Evolutionary conservation across 306 rosid species (phyloP).

Genomic region (Prinsepia uniflora): DNA sequence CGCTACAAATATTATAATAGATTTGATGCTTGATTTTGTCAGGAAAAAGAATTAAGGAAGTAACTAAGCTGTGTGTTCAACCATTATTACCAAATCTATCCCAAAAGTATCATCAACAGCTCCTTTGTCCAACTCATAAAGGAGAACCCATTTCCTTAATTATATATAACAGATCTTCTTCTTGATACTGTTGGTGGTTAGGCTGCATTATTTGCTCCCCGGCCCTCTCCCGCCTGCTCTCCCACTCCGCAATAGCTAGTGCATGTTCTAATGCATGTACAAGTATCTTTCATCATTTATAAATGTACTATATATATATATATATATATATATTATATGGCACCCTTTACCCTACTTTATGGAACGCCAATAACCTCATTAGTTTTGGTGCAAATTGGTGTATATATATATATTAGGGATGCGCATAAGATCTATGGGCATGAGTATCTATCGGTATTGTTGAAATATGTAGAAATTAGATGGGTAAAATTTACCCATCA

Average conservation of each 20-base stretch:
- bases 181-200: conserved; percentile 24
- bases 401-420: too few relatives aligned
- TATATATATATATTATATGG: too few relatives aligned
- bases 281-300: too few relatives aligned
- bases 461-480: too few relatives aligned
- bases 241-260: conserved; percentile 1
- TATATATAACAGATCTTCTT: not conserved
- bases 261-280: conserved; percentile 10
- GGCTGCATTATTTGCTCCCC: not conserved
- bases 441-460: too few relatives aligned
- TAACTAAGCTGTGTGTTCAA: conserved; percentile 10
- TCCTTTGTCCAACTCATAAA: conserved; percentile 29
- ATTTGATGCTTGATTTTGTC: not conserved
- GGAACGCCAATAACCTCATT: too few relatives aligned
- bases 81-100: conserved; percentile 8
- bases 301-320: not conserved
- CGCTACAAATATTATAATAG: conserved; percentile 6
- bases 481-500: too few relatives aligned
- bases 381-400: too few relatives aligned
- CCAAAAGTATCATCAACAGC: conserved; percentile 2
- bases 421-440: too few relatives aligned
- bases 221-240: too few relatives aligned
- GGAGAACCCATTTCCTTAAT: not conserved
- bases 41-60: conserved; percentile 15
- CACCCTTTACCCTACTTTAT: too few relatives aligned